A percentile compares a stretch with the other conserved stretches of the same genome.
These are phyloP conservation scores for Pilasporangium apinafurcum DNA, from an alignment of 352 stramenopile species.

Conservation along the genomic window DNA sequence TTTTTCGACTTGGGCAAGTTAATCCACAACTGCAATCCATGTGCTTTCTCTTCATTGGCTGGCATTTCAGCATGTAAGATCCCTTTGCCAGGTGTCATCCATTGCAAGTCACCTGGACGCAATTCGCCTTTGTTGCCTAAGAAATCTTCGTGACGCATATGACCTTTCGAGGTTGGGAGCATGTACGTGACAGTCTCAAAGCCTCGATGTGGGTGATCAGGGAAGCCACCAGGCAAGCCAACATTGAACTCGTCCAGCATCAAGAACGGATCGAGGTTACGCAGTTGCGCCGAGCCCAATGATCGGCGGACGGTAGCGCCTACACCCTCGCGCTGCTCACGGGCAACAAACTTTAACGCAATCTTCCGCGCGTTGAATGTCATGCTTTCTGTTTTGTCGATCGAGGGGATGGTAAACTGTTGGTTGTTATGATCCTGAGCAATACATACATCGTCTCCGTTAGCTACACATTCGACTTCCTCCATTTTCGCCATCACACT, in stretches of 20 bases:
- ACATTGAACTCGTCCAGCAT: slow-evolving; percentile 58
- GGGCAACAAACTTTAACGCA: slow-evolving; percentile 44
- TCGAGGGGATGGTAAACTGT: no score
- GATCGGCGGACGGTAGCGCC: slow-evolving; percentile 52
- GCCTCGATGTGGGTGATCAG: slow-evolving; percentile 86
- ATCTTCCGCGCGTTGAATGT: slow-evolving; percentile 25
- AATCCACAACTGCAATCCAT: slow-evolving; percentile 49
- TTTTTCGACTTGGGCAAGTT: slow-evolving; percentile 29
- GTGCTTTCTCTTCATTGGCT: slow-evolving; percentile 12
- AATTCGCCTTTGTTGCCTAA: slow-evolving; percentile 45
- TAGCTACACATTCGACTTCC: no score
- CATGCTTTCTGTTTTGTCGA: no score
- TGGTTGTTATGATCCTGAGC: no score
- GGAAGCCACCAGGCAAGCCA: slow-evolving; percentile 73
- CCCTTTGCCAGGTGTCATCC: slow-evolving; percentile 50
- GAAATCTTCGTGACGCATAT: slow-evolving; percentile 87
- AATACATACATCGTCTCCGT: no score
- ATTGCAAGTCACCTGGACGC: slow-evolving; percentile 41
- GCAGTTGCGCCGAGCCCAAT: slow-evolving; percentile 38
- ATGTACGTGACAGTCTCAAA: slow-evolving; percentile 92
- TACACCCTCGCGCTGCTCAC: slow-evolving; percentile 43
- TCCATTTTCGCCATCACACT: no score
- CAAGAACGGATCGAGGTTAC: slow-evolving; percentile 45
- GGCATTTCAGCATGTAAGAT: slow-evolving; percentile 58
- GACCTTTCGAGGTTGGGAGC: slow-evolving; percentile 58